These are phyloP conservation scores for Stagonosporopsis rhizophila DNA, from an alignment of 2,329 filamentous ascomycete genomes.

Conservation along the genomic window DNA sequence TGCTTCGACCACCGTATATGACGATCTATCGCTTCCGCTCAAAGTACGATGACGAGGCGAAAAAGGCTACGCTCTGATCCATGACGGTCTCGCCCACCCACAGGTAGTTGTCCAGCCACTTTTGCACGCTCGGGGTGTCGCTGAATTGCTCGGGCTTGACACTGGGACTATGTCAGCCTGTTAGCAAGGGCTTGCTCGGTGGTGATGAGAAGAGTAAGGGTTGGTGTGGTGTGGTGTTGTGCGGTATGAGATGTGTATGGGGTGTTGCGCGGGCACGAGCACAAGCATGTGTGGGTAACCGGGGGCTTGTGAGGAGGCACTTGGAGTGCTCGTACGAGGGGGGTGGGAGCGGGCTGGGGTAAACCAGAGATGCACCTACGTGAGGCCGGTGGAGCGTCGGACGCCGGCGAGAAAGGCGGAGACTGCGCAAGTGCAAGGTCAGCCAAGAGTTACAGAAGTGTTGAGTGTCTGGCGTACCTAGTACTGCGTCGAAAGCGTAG, in stretches of 20 bases:
- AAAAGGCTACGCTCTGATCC: constrained; percentile 93
- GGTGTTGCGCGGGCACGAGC: no score
- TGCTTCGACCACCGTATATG: no score
- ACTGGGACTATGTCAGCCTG: constrained; percentile 67
- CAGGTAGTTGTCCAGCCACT: constrained; percentile 92
- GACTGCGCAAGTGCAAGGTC: constrained; percentile 60
- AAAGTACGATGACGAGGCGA: constrained; percentile 85
- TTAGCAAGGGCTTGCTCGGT: constrained; percentile 28
- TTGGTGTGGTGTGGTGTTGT: background rate
- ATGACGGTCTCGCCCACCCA: constrained; percentile 97
- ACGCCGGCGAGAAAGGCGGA: constrained; percentile 96
- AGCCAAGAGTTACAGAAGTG: constrained; percentile 22
- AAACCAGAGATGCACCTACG: constrained; percentile 67
- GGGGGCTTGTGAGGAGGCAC: background rate
- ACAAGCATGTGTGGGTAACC: background rate
- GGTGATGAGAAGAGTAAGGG: background rate
- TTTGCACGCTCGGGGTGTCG: constrained; percentile 81
- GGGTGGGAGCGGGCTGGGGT: background rate
- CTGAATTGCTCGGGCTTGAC: constrained; percentile 85
- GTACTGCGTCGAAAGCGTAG: constrained; percentile 94
- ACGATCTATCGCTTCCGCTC: constrained; percentile 73
- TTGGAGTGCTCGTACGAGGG: background rate
- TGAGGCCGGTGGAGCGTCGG: constrained; percentile 95
- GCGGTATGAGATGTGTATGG: constrained; percentile 2
- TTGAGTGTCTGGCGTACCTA: constrained; percentile 65